Evolutionary conservation across 1,284 basidiomycete genomes (phyloP), one percentile per base, ranked within the genome.

Genomic region (Calocybe gambosa): DNA sequence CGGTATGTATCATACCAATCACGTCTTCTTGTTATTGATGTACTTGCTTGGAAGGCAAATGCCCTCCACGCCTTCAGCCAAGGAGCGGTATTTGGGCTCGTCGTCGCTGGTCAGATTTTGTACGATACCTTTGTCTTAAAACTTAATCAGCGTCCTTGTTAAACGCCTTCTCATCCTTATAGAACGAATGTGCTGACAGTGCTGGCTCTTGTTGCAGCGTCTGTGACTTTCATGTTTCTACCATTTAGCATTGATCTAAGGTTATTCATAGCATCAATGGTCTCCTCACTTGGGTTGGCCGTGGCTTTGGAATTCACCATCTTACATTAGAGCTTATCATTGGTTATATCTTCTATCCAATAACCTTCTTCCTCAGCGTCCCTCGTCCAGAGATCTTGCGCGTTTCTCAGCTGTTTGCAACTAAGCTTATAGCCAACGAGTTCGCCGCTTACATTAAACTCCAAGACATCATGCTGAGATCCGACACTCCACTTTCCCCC

Each of bases 11-110:
- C 29, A 20, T 34, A 23, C 19, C 29, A 40, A 16, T 34, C 18
- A 40, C 13, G 29, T 40, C 15, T 20, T 19, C 37, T 39, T 39
- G n/a, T 26, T 21, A 10, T 6, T 38, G 26, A 42, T 37, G 26
- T 29, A 7, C 39, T 40, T 10, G 44, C 37, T 36, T 26, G 37
- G n/a, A 70, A 87, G 58, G 82, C 78, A 36, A 93, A 93, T 59
- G 83, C 80, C 16, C 75, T 95, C 16, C 92, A 95, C 60, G 90
- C 92, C 2, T 94, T 94, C 69, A 85, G 85, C 50, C 78, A 88
- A 60, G 92, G 92, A 51, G 92, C 91, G 15, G 66, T 82, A 49
- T 92, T 95, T 58, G 92, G 93, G 67, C 68, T 95, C 33, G 70
- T 85, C 52, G 86, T 93, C 31, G 91, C 90, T 13, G 89, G 88